Evolutionary conservation across 164 flowering plant genomes (phyloP).

Genomic region (Kalanchoe fedtschenkoi): DNA sequence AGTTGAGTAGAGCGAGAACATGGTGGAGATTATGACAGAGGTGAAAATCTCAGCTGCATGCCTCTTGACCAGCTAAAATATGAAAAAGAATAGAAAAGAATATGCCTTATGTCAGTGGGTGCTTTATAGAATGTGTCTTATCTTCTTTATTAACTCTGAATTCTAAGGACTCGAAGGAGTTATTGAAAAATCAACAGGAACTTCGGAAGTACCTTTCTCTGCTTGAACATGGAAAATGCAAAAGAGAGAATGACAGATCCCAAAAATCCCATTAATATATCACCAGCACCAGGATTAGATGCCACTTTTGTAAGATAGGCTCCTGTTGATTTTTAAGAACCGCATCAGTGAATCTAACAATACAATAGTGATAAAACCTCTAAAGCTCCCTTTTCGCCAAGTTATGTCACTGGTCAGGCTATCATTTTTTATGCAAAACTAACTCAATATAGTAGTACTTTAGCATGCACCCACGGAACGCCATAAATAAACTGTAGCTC

Average conservation of each 20-base stretch:
- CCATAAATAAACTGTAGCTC: no score
- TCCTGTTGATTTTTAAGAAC: conserved; percentile 22
- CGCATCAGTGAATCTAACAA: neutral
- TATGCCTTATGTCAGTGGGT: neutral
- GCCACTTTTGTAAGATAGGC: conserved; percentile 75
- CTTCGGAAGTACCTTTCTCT: conserved; percentile 54
- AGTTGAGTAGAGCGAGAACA: conserved; percentile 89
- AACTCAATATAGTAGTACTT: neutral
- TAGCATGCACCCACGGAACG: neutral
- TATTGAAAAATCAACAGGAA: neutral
- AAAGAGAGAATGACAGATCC: conserved; percentile 95
- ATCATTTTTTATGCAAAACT: neutral
- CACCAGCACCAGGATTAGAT: conserved; percentile 97
- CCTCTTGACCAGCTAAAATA: conserved; percentile 81
- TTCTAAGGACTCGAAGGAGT: neutral
- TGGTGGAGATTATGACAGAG: conserved; percentile 65
- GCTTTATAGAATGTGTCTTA: neutral
- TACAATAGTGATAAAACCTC: neutral
- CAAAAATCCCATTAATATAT: conserved; percentile 83
- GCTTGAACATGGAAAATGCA: conserved; percentile 97
- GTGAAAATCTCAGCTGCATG: conserved; percentile 97
- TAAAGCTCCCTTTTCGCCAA: neutral
- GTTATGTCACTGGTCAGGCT: neutral
- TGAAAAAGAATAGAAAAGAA: neutral
- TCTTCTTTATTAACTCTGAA: neutral